Evolutionary conservation across 2,329 filamentous ascomycete species (phyloP), one percentile per base, ranked within the genome.

Genomic region (Apiospora marii): DNA sequence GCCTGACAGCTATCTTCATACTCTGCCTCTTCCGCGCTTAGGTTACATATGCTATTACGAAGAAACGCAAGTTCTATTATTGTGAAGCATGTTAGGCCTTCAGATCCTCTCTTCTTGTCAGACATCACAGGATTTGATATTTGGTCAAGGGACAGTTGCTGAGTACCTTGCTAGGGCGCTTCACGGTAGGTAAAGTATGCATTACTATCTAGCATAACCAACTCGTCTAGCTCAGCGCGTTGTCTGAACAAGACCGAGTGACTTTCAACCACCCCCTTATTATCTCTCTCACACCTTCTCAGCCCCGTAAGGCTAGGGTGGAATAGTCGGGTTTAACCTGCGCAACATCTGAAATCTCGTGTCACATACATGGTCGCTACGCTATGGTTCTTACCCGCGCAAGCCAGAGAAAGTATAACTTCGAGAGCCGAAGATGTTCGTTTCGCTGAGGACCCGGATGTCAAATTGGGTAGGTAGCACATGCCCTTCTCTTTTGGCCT

Each of bases 251-350:
- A 4, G 30, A 13, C 14, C 4, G 16, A 12, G 53, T 37, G 27
- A 8, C 16, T 37, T 61, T 61, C 53, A 61, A 61, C 16, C 30
- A 61, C 14, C 53, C 53, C 19, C 30, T 13, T 34, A 22, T 22
- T n/a, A 8, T 34, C 51, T 34, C 48, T 7, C 10, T 61, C 16
- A 34, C 53, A 13, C 19, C 53, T 27, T 37, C 30, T 16, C 53
- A 61, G 53, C 53, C 30, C 30, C 30, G 53, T 61, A 61, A 37
- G 53, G 53, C 53, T n/a, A 37, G 30, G 53, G 30, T 61, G 53
- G 53, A 37, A 61, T 16, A 37, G 53, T 4, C 53, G 37, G 19
- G 22, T 10, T 37, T 37, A 61, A 37, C 16, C 30, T 41, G 58
- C 58, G 58, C 58, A 64, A n/a, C 58, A 64, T 41, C 12, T 24